Percentiles rank a stretch among this genome's conserved stretches.
Conservation (phyloP, 306 rosid species). For the Argentina anserina region DNA sequence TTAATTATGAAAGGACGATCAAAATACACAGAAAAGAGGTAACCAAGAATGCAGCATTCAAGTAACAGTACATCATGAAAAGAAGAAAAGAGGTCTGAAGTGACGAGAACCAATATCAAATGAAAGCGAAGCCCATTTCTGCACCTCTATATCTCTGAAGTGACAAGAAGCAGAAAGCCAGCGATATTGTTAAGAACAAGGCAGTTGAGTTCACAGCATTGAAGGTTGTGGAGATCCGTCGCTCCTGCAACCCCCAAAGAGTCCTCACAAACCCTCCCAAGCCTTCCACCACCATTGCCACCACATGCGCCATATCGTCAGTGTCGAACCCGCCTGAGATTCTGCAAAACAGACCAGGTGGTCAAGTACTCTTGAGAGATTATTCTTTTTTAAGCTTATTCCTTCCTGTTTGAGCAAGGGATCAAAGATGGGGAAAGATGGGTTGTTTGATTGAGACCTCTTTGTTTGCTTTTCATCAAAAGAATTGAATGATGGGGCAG, state of each 20-base stretch:
- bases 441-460: not conserved
- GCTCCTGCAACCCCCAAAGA: conserved; percentile 60
- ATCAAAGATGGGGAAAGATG: not conserved
- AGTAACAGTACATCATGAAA: not conserved
- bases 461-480: not conserved
- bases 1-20: too few species aligned
- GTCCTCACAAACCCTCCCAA: conserved; percentile 40
- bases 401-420: not conserved
- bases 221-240: conserved; percentile 46
- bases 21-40: too few species aligned
- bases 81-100: too few species aligned
- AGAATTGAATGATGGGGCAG: not conserved
- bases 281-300: conserved; percentile 38
- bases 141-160: not conserved
- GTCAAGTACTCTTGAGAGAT: not conserved
- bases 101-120: not conserved
- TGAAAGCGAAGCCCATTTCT: conserved; percentile 10
- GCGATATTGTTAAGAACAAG: conserved; percentile 36
- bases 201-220: conserved; percentile 41
- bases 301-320: conserved; percentile 35
- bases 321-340: not conserved
- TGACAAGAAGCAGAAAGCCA: conserved; percentile 30
- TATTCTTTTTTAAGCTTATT: not conserved
- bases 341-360: not conserved
- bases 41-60: not conserved